phyloP scores from a whole-genome alignment of 2,329 filamentous ascomycete species.

The Calonectria pauciramosa region DNA sequence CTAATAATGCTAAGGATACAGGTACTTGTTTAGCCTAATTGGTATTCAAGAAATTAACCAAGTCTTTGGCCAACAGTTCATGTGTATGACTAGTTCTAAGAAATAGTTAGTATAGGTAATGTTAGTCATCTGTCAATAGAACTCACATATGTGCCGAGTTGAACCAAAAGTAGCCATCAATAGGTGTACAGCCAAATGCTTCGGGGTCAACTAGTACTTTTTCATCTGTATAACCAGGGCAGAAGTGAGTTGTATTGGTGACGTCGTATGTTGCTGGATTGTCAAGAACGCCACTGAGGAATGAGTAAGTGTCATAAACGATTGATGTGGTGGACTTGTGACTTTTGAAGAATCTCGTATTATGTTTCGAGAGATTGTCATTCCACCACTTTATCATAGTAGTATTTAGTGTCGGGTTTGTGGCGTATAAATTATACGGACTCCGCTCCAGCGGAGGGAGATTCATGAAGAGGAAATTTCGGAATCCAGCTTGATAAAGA shows the following conservation, averaged over 20 bases:
- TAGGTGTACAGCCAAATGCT: neutral
- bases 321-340: conserved; percentile 10
- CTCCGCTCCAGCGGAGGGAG: conserved; percentile 21
- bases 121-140: too few relatives aligned
- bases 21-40: neutral
- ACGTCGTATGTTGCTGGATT: conserved; percentile 7
- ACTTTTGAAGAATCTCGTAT: neutral
- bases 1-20: neutral
- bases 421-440: neutral
- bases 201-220: conserved; percentile 1
- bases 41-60: neutral
- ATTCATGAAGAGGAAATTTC: conserved; percentile 24
- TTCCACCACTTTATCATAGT: conserved; percentile 25
- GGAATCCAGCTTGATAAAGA: conserved; percentile 19
- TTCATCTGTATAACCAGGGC: conserved; percentile 5
- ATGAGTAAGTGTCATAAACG: conserved; percentile 22
- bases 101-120: neutral
- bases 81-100: conserved; percentile 13
- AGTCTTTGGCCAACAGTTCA: conserved; percentile 17
- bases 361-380: neutral
- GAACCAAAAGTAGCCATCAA: conserved; percentile 25
- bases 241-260: conserved; percentile 20
- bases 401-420: neutral
- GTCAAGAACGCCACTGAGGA: conserved; percentile 17
- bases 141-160: conserved; percentile 26